Percentiles rank a stretch among this genome's conserved stretches.
phyloP scores from a whole-genome alignment of 1,284 basidiomycete genomes.

The Crepidotus sp. region DNA sequence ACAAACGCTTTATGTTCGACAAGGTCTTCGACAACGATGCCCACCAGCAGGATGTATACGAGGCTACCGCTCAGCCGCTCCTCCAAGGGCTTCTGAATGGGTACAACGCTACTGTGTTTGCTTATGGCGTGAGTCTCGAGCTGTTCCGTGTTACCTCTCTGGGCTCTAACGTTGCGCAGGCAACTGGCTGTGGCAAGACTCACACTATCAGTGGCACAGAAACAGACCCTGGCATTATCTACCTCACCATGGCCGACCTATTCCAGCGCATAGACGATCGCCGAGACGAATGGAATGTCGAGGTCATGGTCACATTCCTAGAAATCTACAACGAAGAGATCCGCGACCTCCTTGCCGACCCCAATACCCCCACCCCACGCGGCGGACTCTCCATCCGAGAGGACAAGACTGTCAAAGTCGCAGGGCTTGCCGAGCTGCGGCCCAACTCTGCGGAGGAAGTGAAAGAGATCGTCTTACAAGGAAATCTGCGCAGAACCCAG shows the following conservation, averaged over 20 bases:
- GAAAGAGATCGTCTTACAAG: conserved; percentile 82
- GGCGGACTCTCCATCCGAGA: conserved; percentile 89
- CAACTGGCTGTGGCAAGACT: conserved; percentile 96
- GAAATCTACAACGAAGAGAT: conserved; percentile 99
- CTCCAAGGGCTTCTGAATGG: conserved; percentile 81
- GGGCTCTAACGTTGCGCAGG: conserved; percentile 41
- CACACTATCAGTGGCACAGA: conserved; percentile 93
- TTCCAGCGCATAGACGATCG: conserved; percentile 85
- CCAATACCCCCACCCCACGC: conserved; percentile 53
- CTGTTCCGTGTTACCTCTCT: conserved; percentile 9
- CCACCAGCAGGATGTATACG: conserved; percentile 79
- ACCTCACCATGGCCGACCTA: conserved; percentile 93
- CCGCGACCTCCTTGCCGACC: conserved; percentile 83
- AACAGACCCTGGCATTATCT: conserved; percentile 84
- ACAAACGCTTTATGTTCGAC: conserved; percentile 94
- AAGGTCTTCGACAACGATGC: conserved; percentile 77
- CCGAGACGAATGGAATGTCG: conserved; percentile 71
- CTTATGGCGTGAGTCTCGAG: conserved; percentile 77
- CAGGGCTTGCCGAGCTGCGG: conserved; percentile 71
- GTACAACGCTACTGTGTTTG: conserved; percentile 96
- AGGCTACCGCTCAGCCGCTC: conserved; percentile 75
- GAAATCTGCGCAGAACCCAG: conserved; percentile 82
- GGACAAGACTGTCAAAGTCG: conserved; percentile 86
- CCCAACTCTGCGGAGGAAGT: conserved; percentile 85
- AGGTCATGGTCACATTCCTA: conserved; percentile 87